These are phyloP conservation scores for Strobilomyces dryophilus DNA, from an alignment of 768 basidiomycete genomes.

Conservation along the genomic window DNA sequence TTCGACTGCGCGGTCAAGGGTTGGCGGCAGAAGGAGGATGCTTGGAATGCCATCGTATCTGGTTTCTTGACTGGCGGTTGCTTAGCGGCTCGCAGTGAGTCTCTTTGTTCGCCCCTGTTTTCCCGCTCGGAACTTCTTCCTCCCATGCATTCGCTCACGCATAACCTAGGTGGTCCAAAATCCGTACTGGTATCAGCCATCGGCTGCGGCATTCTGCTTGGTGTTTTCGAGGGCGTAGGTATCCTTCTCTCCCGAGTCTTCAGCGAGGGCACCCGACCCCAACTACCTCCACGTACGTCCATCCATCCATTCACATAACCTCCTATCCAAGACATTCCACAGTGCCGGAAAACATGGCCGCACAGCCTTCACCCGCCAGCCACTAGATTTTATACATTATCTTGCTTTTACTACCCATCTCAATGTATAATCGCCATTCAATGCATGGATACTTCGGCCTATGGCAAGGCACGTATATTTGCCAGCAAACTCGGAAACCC, in stretches of 20 bases:
- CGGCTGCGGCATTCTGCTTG: slow-evolving; percentile 92
- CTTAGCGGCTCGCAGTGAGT: slow-evolving; percentile 88
- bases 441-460: slow-evolving; percentile 28
- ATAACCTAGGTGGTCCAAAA: slow-evolving; percentile 76
- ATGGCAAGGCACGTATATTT: slow-evolving; percentile 23
- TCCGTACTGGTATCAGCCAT: slow-evolving; percentile 90
- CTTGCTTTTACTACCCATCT: slow-evolving; percentile 30
- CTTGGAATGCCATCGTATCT: slow-evolving; percentile 98
- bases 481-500: not conserved
- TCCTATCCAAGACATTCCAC: slow-evolving; percentile 6
- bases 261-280: slow-evolving; percentile 76
- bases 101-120: not conserved
- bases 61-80: slow-evolving; percentile 99
- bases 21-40: slow-evolving; percentile 94
- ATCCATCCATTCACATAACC: not conserved
- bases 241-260: slow-evolving; percentile 88
- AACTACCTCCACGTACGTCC: slow-evolving; percentile 70
- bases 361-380: slow-evolving; percentile 43
- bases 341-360: slow-evolving; percentile 57
- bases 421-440: slow-evolving; percentile 36
- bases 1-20: slow-evolving; percentile 99
- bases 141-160: slow-evolving; percentile 4
- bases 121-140: not conserved
- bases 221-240: slow-evolving; percentile 93
- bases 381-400: slow-evolving; percentile 45